Percentiles rank a stretch among this genome's conserved stretches.
Conservation (phyloP, 495 filamentous ascomycete genomes). For the Massariosphaeria phaeospora region DNA sequence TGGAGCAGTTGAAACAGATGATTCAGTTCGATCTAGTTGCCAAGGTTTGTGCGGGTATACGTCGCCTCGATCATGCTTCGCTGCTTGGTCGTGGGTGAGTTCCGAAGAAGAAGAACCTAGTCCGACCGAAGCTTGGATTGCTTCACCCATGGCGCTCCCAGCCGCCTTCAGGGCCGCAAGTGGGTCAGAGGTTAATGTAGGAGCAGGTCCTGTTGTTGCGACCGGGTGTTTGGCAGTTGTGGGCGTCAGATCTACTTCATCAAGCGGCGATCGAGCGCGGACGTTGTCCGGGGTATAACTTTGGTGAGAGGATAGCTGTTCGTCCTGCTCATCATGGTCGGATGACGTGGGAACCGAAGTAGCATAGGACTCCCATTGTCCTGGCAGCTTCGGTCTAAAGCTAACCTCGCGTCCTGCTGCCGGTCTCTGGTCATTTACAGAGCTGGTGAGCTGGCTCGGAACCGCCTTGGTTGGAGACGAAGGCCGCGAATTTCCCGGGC, state of each 20-base stretch:
- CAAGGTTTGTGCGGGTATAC: slow-evolving; percentile 28
- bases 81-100: not conserved
- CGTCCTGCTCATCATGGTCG: slow-evolving; percentile 9
- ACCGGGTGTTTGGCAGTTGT: slow-evolving; percentile 34
- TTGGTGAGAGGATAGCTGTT: slow-evolving; percentile 1
- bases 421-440: slow-evolving; percentile 18
- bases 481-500: slow-evolving; percentile 33
- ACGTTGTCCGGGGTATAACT: not conserved
- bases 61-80: slow-evolving; percentile 17
- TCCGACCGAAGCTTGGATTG: slow-evolving; percentile 32
- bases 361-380: slow-evolving; percentile 60
- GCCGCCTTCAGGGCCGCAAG: slow-evolving; percentile 32
- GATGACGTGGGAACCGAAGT: slow-evolving; percentile 39
- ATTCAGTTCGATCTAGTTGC: slow-evolving; percentile 29
- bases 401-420: slow-evolving; percentile 30
- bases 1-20: slow-evolving; percentile 29
- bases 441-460: not conserved
- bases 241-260: slow-evolving; percentile 38
- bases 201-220: slow-evolving; percentile 3
- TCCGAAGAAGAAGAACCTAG: slow-evolving; percentile 11
- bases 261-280: slow-evolving; percentile 6
- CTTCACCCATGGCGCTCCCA: slow-evolving; percentile 35
- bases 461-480: slow-evolving; percentile 19
- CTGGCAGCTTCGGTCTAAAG: slow-evolving; percentile 58
- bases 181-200: slow-evolving; percentile 21